Evolutionary conservation across 106 monocot species (phyloP).

Genomic region (Apostasia shenzhenica): DNA sequence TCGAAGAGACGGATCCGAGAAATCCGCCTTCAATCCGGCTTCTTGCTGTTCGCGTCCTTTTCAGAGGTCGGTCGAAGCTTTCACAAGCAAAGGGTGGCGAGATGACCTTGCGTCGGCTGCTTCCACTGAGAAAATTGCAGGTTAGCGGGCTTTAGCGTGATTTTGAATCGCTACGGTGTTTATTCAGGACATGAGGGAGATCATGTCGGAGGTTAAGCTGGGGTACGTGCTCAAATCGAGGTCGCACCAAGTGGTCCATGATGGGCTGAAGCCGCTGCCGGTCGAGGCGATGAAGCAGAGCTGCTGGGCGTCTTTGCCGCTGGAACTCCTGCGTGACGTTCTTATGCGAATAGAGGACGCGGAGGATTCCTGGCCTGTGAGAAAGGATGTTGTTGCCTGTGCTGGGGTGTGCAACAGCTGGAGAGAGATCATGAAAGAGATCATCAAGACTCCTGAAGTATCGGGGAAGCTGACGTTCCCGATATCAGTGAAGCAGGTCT

Average conservation of each 20-base stretch:
- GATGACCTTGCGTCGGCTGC: background rate
- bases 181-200: constrained; percentile 62
- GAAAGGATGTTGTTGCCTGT: constrained; percentile 78
- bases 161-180: constrained; percentile 59
- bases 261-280: constrained; percentile 8
- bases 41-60: background rate
- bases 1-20: constrained; percentile 3
- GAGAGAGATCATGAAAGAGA: constrained; percentile 88
- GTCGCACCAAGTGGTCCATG: constrained; percentile 40
- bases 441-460: constrained; percentile 66
- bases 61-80: constrained; percentile 1
- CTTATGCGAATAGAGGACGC: constrained; percentile 68
- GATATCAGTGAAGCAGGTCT: constrained; percentile 85
- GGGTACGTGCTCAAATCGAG: constrained; percentile 34
- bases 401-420: constrained; percentile 90
- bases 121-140: background rate
- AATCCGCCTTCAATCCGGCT: background rate
- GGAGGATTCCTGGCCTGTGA: constrained; percentile 52
- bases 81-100: background rate
- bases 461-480: constrained; percentile 81
- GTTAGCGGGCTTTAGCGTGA: background rate
- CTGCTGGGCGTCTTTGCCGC: constrained; percentile 77
- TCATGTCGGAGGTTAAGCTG: constrained; percentile 44
- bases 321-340: constrained; percentile 80
- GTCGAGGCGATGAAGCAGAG: constrained; percentile 34